Evolutionary conservation across 352 stramenopile genomes (phyloP), one percentile per base, ranked within the genome.

Genomic region (Pilasporangium apinafurcum): DNA sequence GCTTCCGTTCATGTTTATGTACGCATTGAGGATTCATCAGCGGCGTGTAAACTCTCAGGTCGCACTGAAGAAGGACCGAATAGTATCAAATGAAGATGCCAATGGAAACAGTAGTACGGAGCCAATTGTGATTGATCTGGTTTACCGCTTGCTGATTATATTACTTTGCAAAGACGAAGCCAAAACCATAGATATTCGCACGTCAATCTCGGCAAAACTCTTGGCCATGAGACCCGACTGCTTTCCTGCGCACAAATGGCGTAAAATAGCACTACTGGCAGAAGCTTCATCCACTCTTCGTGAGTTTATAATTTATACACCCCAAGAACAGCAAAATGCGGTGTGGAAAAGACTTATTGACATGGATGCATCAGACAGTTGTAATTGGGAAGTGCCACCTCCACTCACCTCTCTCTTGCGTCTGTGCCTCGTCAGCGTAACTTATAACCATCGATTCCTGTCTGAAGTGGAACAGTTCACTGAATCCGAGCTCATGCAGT

Each of bases 1-100:
- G 8, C 24, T 65, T 5, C 24, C 77, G 3, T 73, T 72, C 25
- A 38, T 44, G 4, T 72, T 83, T 34, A n/a, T 72, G 4, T 41
- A 77, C 10, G 58, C 64, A 17, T 37, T 74, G 33, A 44, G 53
- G 10, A 33, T 82, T 22, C 63, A 69, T 34, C 56, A 60, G 8
- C 55, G 55, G 10, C 42, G 14, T 8, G 12, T 24, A 8, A 12
- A 5, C 2, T 17, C 17, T 5, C 8, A 13, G 1, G 7, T 12
- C 3, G 20, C 13, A 18, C 8, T 32, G 10, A 30, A n/a, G n/a
- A 8, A 20, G 6, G 45, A 20, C 4, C n/a, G 16, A 9, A 9
- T 5, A 5, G 25, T 26, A 2, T 14, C 21, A 8, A n/a, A 44
- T 4, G 12, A 14, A 27, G 17, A 20, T 17, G n/a, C 37, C 2